A percentile compares a stretch with the other conserved stretches of the same genome.
Conservation (phyloP, 495 filamentous ascomycete species). For the Neurospora intermedia region DNA sequence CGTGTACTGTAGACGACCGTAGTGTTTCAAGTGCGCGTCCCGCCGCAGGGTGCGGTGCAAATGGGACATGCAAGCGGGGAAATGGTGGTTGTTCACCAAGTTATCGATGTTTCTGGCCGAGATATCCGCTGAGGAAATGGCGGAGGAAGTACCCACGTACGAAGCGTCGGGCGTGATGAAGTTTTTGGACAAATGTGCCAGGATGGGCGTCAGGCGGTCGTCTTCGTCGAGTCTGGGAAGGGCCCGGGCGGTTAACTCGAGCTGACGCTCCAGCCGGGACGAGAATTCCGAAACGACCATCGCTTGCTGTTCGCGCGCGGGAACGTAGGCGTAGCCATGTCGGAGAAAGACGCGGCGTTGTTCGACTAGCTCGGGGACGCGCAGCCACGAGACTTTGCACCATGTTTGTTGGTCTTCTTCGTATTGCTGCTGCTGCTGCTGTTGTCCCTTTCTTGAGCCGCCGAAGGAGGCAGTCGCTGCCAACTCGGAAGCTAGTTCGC, state of each 20-base stretch:
- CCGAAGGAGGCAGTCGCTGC: slow-evolving; percentile 17
- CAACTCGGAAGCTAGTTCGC: slow-evolving; percentile 35
- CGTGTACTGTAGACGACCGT: slow-evolving; percentile 86
- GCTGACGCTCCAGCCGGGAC: slow-evolving; percentile 57
- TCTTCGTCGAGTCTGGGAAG: slow-evolving; percentile 93
- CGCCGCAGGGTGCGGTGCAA: slow-evolving; percentile 74
- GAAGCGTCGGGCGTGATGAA: slow-evolving; percentile 82
- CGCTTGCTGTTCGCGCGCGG: slow-evolving; percentile 69
- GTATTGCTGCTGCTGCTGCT: neutral
- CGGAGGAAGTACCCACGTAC: slow-evolving; percentile 47
- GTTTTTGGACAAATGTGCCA: slow-evolving; percentile 83
- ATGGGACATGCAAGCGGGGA: slow-evolving; percentile 90
- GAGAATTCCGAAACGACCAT: slow-evolving; percentile 87
- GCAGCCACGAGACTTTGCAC: slow-evolving; percentile 93
- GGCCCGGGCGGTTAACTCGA: slow-evolving; percentile 83
- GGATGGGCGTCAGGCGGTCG: slow-evolving; percentile 85
- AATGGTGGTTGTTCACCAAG: slow-evolving; percentile 57
- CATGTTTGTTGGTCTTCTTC: slow-evolving; percentile 48
- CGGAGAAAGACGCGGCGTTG: slow-evolving; percentile 62
- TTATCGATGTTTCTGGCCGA: slow-evolving; percentile 69
- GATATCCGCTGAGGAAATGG: slow-evolving; percentile 54
- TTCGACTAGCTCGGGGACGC: slow-evolving; percentile 85
- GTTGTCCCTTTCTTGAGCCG: neutral
- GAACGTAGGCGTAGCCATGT: slow-evolving; percentile 84
- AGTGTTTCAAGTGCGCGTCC: slow-evolving; percentile 86